A percentile compares a stretch with the other conserved stretches of the same genome.
Evolutionary conservation across 352 stramenopile genomes (phyloP).

Genomic region (Pseudoperonospora humuli): DNA sequence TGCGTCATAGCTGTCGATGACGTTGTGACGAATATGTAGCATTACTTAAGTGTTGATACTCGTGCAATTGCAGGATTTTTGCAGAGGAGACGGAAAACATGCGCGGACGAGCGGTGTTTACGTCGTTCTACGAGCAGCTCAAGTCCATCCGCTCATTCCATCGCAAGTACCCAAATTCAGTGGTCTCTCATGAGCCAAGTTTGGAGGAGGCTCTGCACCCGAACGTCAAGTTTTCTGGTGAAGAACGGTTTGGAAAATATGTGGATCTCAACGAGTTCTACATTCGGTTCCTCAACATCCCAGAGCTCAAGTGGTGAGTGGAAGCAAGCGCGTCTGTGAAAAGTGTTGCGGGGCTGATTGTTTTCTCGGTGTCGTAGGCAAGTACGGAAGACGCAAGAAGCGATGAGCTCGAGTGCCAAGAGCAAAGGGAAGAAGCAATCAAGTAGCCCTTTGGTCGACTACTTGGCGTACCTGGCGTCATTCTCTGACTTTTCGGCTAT

Average conservation of each 20-base stretch:
- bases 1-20: slow-evolving; percentile 18
- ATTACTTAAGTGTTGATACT: not conserved
- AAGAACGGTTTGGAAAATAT: slow-evolving; percentile 87
- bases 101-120: slow-evolving; percentile 71
- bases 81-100: slow-evolving; percentile 71
- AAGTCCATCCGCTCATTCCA: slow-evolving; percentile 81
- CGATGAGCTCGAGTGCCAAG: slow-evolving; percentile 11
- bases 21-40: not conserved
- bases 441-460: slow-evolving; percentile 36
- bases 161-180: slow-evolving; percentile 72
- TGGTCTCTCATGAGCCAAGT: slow-evolving; percentile 56
- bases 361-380: slow-evolving; percentile 15
- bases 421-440: slow-evolving; percentile 12
- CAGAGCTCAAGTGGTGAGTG: slow-evolving; percentile 40
- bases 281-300: slow-evolving; percentile 66
- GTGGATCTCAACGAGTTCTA: slow-evolving; percentile 86
- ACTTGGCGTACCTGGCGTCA: slow-evolving; percentile 58
- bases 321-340: not conserved
- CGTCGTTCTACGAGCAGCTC: slow-evolving; percentile 85
- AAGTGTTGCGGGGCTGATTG: not conserved
- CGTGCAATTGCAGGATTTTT: slow-evolving; percentile 40
- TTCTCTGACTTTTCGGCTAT: slow-evolving; percentile 66
- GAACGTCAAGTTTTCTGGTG: slow-evolving; percentile 75
- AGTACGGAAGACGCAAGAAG: slow-evolving; percentile 24
- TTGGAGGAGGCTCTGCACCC: slow-evolving; percentile 55